phyloP scores from a whole-genome alignment of 352 stramenopile genomes.

The Peronospora belbahrii region DNA sequence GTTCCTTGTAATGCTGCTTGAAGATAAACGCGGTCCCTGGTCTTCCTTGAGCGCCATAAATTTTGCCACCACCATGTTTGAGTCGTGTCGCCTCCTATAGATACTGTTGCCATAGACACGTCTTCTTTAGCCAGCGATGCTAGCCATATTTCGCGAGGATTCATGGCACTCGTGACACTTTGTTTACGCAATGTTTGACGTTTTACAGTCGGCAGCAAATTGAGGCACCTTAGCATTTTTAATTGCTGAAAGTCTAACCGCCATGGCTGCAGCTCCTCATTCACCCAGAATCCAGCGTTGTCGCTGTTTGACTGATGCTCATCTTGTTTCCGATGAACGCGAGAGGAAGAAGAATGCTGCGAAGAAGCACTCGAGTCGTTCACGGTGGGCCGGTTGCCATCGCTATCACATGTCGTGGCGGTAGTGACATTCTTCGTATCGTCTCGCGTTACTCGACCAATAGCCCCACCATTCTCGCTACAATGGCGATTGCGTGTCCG shows the following conservation, averaged over 20 bases:
- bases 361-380: slow-evolving; percentile 28
- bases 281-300: slow-evolving; percentile 54
- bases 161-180: slow-evolving; percentile 21
- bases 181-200: slow-evolving; percentile 33
- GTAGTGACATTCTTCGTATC: slow-evolving; percentile 4
- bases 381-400: slow-evolving; percentile 14
- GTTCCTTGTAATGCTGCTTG: slow-evolving; percentile 13
- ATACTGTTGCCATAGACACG: slow-evolving; percentile 9
- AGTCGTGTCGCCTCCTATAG: slow-evolving; percentile 20
- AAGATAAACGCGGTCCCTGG: slow-evolving; percentile 9
- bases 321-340: slow-evolving; percentile 10
- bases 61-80: slow-evolving; percentile 48
- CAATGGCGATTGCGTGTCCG: slow-evolving; percentile 15
- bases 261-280: slow-evolving; percentile 62
- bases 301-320: slow-evolving; percentile 23
- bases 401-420: slow-evolving; percentile 11
- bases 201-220: slow-evolving; percentile 35
- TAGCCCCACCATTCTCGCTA: not conserved
- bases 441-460: not conserved
- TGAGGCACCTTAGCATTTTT: slow-evolving; percentile 52
- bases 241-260: slow-evolving; percentile 54
- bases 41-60: slow-evolving; percentile 36
- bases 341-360: slow-evolving; percentile 9
- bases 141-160: slow-evolving; percentile 53
- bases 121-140: slow-evolving; percentile 29